Evolutionary conservation across 345 rosid species (phyloP).

Genomic region (Salix udensis): DNA sequence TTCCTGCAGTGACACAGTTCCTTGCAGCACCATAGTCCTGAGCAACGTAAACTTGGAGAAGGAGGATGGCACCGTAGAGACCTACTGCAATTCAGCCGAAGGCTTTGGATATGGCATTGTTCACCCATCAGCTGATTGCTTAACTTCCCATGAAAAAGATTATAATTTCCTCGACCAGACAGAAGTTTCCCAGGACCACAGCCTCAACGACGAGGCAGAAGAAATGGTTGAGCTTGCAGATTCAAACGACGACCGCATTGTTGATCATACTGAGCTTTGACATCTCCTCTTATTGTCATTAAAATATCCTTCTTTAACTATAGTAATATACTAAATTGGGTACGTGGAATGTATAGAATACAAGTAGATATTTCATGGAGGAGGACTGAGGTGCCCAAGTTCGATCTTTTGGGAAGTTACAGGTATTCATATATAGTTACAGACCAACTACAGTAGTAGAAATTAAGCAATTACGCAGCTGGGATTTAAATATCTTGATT

Average conservation of each 20-base stretch:
- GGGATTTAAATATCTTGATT: background rate
- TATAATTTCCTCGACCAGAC: background rate
- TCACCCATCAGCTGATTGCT: conserved; percentile 90
- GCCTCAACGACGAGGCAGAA: background rate
- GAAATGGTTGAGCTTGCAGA: conserved; percentile 12
- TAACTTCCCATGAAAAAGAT: conserved; percentile 60
- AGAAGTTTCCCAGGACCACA: background rate
- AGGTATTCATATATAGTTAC: background rate
- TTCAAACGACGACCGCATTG: conserved; percentile 27
- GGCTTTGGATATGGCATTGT: conserved; percentile 75
- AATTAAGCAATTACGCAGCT: background rate
- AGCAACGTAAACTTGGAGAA: conserved; percentile 73
- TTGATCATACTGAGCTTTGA: conserved; percentile 61
- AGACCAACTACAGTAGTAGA: background rate
- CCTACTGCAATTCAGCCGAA: conserved; percentile 86
- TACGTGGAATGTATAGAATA: background rate
- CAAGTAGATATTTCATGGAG: conserved; percentile 2
- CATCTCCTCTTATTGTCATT: background rate
- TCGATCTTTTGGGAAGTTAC: background rate
- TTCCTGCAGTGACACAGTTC: conserved; percentile 87
- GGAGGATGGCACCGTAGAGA: conserved; percentile 67
- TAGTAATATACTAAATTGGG: conserved; percentile 8
- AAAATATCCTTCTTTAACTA: conserved; percentile 1
- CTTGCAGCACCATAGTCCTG: conserved; percentile 76
- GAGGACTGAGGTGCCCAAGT: conserved; percentile 1